phyloP scores from a whole-genome alignment of 169 alveolate species.

The Cyclospora cayetanensis region DNA sequence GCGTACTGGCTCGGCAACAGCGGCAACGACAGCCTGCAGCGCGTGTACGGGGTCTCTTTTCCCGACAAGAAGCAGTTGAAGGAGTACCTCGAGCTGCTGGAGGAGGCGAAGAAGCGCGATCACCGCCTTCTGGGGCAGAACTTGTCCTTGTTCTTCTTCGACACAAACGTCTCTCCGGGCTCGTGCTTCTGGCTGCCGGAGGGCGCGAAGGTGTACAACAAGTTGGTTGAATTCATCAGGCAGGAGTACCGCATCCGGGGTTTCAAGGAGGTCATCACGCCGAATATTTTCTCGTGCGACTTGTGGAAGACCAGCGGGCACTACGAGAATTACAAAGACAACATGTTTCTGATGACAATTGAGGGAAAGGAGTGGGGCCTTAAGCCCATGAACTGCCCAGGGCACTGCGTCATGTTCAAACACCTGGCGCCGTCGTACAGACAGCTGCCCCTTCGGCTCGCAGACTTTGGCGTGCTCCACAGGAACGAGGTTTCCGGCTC shows the following conservation, averaged over 20 bases:
- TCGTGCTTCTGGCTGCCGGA: slow-evolving; percentile 96
- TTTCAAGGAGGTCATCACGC: slow-evolving; percentile 93
- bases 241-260: slow-evolving; percentile 84
- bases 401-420: slow-evolving; percentile 88
- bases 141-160: slow-evolving; percentile 95
- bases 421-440: slow-evolving; percentile 93
- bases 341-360: slow-evolving; percentile 88
- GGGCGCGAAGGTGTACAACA: slow-evolving; percentile 98
- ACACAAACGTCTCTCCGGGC: slow-evolving; percentile 90
- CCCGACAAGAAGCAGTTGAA: slow-evolving; percentile 94
- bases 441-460: slow-evolving; percentile 98
- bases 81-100: slow-evolving; percentile 92
- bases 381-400: slow-evolving; percentile 99
- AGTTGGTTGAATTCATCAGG: slow-evolving; percentile 94
- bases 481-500: slow-evolving; percentile 99
- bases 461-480: slow-evolving; percentile 99
- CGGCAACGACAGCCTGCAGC: slow-evolving; percentile 96
- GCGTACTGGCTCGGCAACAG: slow-evolving; percentile 98
- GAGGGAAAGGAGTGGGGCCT: slow-evolving; percentile 98
- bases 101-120: slow-evolving; percentile 98
- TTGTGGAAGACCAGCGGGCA: slow-evolving; percentile 98
- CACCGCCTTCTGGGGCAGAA: slow-evolving; percentile 96
- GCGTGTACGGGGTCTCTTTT: slow-evolving; percentile 99
- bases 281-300: slow-evolving; percentile 96
- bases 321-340: slow-evolving; percentile 96